phyloP scores from a whole-genome alignment of 1,284 basidiomycete species.

The Xerocomus cyaneibrunnescens region DNA sequence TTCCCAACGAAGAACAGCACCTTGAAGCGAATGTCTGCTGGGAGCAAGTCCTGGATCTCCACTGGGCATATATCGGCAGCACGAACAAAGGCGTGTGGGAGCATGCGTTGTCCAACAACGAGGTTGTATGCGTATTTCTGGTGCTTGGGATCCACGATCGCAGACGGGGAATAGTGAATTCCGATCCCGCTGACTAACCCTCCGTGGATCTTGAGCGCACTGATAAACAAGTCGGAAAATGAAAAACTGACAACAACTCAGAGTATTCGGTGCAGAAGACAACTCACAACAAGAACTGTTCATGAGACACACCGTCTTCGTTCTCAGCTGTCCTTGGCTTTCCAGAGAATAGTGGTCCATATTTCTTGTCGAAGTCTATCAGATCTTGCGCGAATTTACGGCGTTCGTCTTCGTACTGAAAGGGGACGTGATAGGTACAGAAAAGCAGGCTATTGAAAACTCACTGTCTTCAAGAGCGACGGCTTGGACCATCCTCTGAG shows the following conservation, averaged over 20 bases:
- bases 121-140: slow-evolving; percentile 45
- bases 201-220: not conserved
- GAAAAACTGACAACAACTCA: not conserved
- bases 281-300: not conserved
- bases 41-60: slow-evolving; percentile 67
- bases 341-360: not conserved
- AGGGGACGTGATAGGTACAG: not conserved
- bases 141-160: slow-evolving; percentile 44
- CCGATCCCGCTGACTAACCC: slow-evolving; percentile 59
- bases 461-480: slow-evolving; percentile 68
- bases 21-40: slow-evolving; percentile 69
- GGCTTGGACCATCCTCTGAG: slow-evolving; percentile 67
- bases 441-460: slow-evolving; percentile 21
- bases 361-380: slow-evolving; percentile 4
- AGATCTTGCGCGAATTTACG: slow-evolving; percentile 3
- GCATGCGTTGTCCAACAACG: slow-evolving; percentile 57
- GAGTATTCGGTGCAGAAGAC: not conserved
- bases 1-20: slow-evolving; percentile 67
- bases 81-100: slow-evolving; percentile 57
- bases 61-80: slow-evolving; percentile 61
- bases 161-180: slow-evolving; percentile 57
- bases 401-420: slow-evolving; percentile 54
- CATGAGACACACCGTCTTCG: not conserved
- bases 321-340: slow-evolving; percentile 1
- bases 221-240: not conserved